Evolutionary conservation across 2,329 filamentous ascomycete species (phyloP).

Genomic region (Bipolaris cookei): DNA sequence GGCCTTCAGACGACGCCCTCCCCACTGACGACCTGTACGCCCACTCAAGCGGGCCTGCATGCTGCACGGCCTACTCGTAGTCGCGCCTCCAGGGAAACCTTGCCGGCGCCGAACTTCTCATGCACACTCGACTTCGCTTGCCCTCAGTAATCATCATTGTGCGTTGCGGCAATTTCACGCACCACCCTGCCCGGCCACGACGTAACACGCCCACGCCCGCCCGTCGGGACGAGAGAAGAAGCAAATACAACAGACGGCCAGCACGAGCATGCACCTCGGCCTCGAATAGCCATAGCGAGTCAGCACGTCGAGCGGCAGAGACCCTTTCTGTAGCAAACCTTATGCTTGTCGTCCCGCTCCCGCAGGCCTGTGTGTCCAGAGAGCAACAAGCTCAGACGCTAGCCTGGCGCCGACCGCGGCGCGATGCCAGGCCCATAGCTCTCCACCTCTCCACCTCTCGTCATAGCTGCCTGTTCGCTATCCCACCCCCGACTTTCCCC

Average conservation of each 20-base stretch:
- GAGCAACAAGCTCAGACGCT: conserved; percentile 29
- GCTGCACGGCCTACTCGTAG: conserved; percentile 33
- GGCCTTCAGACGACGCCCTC: not conserved
- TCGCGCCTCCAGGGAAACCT: conserved; percentile 21
- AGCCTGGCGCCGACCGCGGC: conserved; percentile 36
- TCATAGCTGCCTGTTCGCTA: conserved; percentile 28
- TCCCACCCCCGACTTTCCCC: conserved; percentile 15
- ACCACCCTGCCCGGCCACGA: conserved; percentile 15
- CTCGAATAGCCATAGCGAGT: conserved; percentile 21
- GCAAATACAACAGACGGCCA: not conserved
- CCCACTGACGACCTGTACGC: conserved; percentile 23
- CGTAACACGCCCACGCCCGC: conserved; percentile 1
- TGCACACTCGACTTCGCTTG: conserved; percentile 30
- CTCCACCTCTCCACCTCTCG: conserved; percentile 26
- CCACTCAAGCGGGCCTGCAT: conserved; percentile 38
- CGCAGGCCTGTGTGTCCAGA: conserved; percentile 39
- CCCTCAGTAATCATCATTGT: conserved; percentile 32
- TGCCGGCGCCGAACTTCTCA: conserved; percentile 33
- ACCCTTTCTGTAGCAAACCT: conserved; percentile 43
- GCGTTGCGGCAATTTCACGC: conserved; percentile 21
- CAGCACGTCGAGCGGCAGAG: conserved; percentile 27
- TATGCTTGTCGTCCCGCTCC: conserved; percentile 51
- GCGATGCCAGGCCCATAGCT: conserved; percentile 27
- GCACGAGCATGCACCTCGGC: conserved; percentile 19
- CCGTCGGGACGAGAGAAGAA: not conserved